Evolutionary conservation across 805 yeast genomes (phyloP), one percentile per base, ranked within the genome.

Genomic region (Spathaspora gorwiae): DNA sequence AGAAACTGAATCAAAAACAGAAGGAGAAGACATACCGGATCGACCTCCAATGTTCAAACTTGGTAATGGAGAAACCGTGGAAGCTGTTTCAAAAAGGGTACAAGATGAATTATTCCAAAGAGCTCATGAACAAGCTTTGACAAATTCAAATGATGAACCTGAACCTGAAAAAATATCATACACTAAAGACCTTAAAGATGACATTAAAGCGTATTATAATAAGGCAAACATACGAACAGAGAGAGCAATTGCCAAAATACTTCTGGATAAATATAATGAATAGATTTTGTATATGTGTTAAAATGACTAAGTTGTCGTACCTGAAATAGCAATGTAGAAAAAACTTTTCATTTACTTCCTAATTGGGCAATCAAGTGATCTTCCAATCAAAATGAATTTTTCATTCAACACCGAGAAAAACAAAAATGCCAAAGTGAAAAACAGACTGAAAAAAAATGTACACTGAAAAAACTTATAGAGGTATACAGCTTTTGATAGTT

Each of bases 121-220:
- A 24, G 55, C 61, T 15, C 45, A 48, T 24, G 44, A 47, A 5
- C 49, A 43, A 11, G 56, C 54, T 1, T 33, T 30, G 11, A 26
- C 42, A 29, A 45, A 42, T n/a, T 29, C 42, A 7, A 32, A 13
- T 38, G 24, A 13, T 29, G 7, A 19, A 14, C 26, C 36, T 8
- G 19, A 30, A n/a, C 15, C 19, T 5, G 19, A 14, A 7, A 44
- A 41, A 24, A 35, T 35, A 19, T 40, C 45, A 19, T 47, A 40
- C 42, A 67, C 68, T 15, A 44, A 56, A 37, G 73, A 70, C 43
- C 58, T 70, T 42, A 64, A 61, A 44, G 47, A 51, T 12, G 68
- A 66, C 36, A 43, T 70, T 31, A 50, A 48, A 5, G 46, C 46
- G 27, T 60, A 62, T 33, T 51, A 59, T 32, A 44, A 50, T 12